Base-by-base conservation (phyloP, 257 asterid species). In the Solanum gracilifrons region DNA sequence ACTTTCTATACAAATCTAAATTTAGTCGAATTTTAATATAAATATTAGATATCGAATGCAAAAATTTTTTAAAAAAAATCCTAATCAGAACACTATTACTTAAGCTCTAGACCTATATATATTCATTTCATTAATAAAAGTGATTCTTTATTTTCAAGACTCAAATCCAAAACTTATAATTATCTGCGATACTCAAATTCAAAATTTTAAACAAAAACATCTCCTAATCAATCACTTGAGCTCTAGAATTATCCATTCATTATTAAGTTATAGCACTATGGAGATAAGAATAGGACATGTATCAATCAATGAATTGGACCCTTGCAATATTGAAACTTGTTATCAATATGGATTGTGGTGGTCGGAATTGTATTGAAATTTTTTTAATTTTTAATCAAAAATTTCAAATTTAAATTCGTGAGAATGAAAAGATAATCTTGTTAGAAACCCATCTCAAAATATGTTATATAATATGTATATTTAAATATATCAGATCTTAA, bases 381-480 rank as follows among this genome's bases (percentile, higher is more conserved):
- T 1, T 1, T 2, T 66, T 2, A 5, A 25, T 5, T 25, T 0
- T 66, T 62, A 27, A 66, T 25, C 2, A 11, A 3, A 66, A 0
- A 25, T 25, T 1, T 66, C 0, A 1, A 12, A 12, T 5, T 64
- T 64, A n/a, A n/a, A n/a, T 64, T 1, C 5, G 11, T 11, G 0
- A n/a, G 0, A 62, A 62, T 62, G 12, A 4, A 20, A 62, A 9
- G 1, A 2, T 7, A 9, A 9, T 23, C 9, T 3, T 23, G 7
- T 23, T 62, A 1, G 0, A n/a, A 20, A 21, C 5, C 12, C 25
- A 0, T 0, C 2, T 60, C 31, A 51, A 21, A 60, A 60, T 21
- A 23, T 60, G 2, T 60, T 9, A 60, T 4, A 23, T 0, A 23
- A 62, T n/a, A 23, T 16, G 0, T 0, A 5, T 0, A 66, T 31